A percentile compares a stretch with the other conserved stretches of the same genome.
These are phyloP conservation scores for Phaeosphaeria sp. DNA, from an alignment of 2,329 filamentous ascomycete species.

Conservation along the genomic window DNA sequence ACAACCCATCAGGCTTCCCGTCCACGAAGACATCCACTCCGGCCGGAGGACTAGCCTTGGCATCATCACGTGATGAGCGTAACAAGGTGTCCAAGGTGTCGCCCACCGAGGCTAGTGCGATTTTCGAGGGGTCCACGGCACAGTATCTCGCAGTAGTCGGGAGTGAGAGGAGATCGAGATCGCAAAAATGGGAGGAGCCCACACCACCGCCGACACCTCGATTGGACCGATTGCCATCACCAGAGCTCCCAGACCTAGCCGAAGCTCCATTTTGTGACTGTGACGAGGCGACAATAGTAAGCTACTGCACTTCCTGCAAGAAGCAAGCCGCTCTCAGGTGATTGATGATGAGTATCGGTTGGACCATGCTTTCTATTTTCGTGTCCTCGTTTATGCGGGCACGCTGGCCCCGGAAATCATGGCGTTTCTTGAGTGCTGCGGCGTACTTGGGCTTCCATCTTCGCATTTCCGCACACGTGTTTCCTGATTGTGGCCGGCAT, in stretches of 20 bases:
- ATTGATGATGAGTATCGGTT: not conserved
- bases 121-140: slow-evolving; percentile 1
- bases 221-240: slow-evolving; percentile 37
- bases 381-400: not conserved
- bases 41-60: not conserved
- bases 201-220: slow-evolving; percentile 43
- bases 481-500: not conserved
- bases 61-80: slow-evolving; percentile 12
- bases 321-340: slow-evolving; percentile 3
- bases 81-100: slow-evolving; percentile 10
- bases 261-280: slow-evolving; percentile 43
- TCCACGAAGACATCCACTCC: not conserved
- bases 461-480: not conserved
- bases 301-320: slow-evolving; percentile 28
- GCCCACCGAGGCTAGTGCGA: not conserved
- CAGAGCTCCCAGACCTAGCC: slow-evolving; percentile 39
- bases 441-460: not conserved
- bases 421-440: not conserved
- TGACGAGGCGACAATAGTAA: slow-evolving; percentile 18
- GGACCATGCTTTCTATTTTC: not conserved
- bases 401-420: not conserved
- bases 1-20: not conserved
- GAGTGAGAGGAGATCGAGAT: not conserved
- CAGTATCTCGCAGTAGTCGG: not conserved
- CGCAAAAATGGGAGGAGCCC: not conserved